Base-by-base conservation (phyloP, 2,329 filamentous ascomycete genomes). In the Colletotrichum destructivum region DNA sequence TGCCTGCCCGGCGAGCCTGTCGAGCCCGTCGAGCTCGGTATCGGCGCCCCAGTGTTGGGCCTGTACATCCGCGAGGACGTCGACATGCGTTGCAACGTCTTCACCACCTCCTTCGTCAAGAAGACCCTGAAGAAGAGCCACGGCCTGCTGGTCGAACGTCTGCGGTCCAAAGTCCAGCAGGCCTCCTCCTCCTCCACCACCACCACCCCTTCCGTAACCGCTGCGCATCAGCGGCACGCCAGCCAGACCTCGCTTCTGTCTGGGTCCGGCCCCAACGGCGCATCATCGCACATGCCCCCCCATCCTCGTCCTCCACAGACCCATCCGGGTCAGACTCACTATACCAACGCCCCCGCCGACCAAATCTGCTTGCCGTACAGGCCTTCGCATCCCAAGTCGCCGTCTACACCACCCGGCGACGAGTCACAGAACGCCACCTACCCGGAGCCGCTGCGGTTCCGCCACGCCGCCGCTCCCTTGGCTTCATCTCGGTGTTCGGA, bases 51-150 rank as follows among this genome's bases (percentile, higher is more conserved):
- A 0, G 81, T 86, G 26, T 84, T 89, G 51, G 94, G 94, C 0
- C 84, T 97, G 15, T 97, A 95, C 78, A 84, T 97, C 52, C 88
- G 93, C n/a, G 94, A 97, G 84, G 94, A 97, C 75, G 91, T 96
- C 60, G 92, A 94, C 74, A 91, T 97, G 86, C 88, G 88, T 69
- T 97, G 94, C 83, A 96, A 95, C 77, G 84, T 94, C 69, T 84
- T 96, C 73, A 88, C 96, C 84, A 87, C 91, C 0, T 83, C 84
- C 9, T 97, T 97, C 77, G 93, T 97, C 70, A 95, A 93, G 85
- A 93, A 91, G 82, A 96, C 93, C 16, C 87, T 97, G 56, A 93
- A 93, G 77, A 93, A 93, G 77, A 89, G 93, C 0, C 94, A 97
- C 77, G 87, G 85, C 12, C 85, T 88, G 3, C 86, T 97, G 4